Conservation (phyloP, 2,329 filamentous ascomycete species). For the Claviceps arundinis region DNA sequence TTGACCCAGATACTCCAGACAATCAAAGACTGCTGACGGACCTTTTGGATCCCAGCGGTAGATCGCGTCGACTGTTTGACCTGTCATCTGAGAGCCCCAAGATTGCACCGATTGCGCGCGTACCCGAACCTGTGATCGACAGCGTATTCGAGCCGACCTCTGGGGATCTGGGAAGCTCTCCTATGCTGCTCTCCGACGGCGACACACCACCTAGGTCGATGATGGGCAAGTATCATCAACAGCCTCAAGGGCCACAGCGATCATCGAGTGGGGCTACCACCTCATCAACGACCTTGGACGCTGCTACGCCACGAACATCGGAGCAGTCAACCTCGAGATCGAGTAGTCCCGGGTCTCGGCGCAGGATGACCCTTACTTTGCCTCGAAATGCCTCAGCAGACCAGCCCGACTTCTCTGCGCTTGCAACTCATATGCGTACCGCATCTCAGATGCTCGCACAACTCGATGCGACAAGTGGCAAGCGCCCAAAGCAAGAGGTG, state of each 20-base stretch:
- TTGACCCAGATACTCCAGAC: conserved; percentile 60
- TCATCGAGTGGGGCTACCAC: conserved; percentile 50
- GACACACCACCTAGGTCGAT: conserved; percentile 22
- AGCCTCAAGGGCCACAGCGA: conserved; percentile 30
- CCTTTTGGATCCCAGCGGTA: conserved; percentile 43
- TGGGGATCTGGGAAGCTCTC: conserved; percentile 64
- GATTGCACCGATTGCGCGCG: conserved; percentile 27
- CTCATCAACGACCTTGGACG: conserved; percentile 43
- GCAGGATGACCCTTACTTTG: conserved; percentile 47
- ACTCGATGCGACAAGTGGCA: conserved; percentile 66
- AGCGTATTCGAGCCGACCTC: conserved; percentile 76
- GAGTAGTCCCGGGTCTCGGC: conserved; percentile 47
- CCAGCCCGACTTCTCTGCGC: conserved; percentile 67
- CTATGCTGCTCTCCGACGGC: conserved; percentile 48
- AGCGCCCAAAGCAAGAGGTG: conserved; percentile 67
- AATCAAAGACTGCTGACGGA: conserved; percentile 53
- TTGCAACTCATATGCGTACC: conserved; percentile 78
- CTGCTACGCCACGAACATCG: conserved; percentile 55
- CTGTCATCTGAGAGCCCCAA: conserved; percentile 51
- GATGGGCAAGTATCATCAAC: conserved; percentile 14
- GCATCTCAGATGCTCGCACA: conserved; percentile 80
- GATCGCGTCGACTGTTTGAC: conserved; percentile 51
- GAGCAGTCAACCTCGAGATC: conserved; percentile 55
- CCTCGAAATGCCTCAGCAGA: conserved; percentile 44
- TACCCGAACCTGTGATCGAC: conserved; percentile 38